A percentile compares a stretch with the other conserved stretches of the same genome.
phyloP scores from a whole-genome alignment of 2,329 filamentous ascomycete genomes.

The Clonostachys rhizophaga region DNA sequence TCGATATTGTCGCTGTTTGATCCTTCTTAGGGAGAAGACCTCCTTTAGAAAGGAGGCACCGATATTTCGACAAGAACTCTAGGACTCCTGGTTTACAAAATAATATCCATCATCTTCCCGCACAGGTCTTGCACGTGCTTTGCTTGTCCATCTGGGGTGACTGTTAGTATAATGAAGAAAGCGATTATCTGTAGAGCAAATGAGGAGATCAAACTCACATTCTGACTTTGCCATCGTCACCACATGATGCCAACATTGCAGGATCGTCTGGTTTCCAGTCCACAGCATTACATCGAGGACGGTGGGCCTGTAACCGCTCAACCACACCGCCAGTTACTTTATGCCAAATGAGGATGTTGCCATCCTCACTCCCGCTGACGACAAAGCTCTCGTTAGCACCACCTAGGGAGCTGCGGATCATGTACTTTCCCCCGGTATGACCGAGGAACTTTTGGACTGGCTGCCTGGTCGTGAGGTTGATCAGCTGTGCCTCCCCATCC shows the following conservation, averaged over 20 bases:
- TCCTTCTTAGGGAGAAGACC: not conserved
- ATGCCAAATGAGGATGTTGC: slow-evolving; percentile 83
- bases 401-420: slow-evolving; percentile 82
- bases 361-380: slow-evolving; percentile 81
- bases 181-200: not conserved
- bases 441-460: slow-evolving; percentile 73
- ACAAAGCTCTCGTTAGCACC: slow-evolving; percentile 91
- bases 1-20: not conserved
- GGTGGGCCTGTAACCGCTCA: slow-evolving; percentile 72
- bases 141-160: not conserved
- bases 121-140: not conserved
- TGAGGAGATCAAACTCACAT: slow-evolving; percentile 57
- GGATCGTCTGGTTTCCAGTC: slow-evolving; percentile 84
- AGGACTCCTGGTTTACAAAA: not conserved
- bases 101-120: not conserved
- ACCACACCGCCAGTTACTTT: slow-evolving; percentile 75
- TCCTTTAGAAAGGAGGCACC: too few relatives aligned
- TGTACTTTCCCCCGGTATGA: slow-evolving; percentile 67
- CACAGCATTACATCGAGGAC: slow-evolving; percentile 76
- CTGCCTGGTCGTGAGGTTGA: slow-evolving; percentile 70
- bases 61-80: too few relatives aligned
- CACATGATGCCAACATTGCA: slow-evolving; percentile 83
- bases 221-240: slow-evolving; percentile 79
- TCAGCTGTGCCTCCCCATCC: slow-evolving; percentile 70
- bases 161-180: not conserved